A percentile compares a stretch with the other conserved stretches of the same genome.
Evolutionary conservation across 352 stramenopile genomes (phyloP).

Genomic region (Phytophthora idaei): DNA sequence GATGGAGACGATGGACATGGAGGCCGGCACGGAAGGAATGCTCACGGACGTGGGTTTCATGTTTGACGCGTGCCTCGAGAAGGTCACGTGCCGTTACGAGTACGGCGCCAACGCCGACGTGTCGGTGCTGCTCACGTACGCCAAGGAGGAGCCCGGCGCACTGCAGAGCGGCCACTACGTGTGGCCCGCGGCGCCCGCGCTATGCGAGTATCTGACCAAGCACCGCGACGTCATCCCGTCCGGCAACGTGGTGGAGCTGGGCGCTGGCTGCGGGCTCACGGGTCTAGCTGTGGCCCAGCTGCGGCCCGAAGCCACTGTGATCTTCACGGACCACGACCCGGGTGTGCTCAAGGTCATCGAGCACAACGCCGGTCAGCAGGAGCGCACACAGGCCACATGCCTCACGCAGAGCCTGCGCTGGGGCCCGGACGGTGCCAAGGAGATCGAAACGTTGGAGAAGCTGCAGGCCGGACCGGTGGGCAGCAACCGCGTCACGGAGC

Average conservation of each 20-base stretch:
- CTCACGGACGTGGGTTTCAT: slow-evolving; percentile 70
- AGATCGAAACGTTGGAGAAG: slow-evolving; percentile 57
- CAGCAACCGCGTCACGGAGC: slow-evolving; percentile 31
- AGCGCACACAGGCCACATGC: slow-evolving; percentile 56
- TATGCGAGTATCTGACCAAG: slow-evolving; percentile 67
- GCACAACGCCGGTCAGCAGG: slow-evolving; percentile 69
- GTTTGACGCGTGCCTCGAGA: slow-evolving; percentile 70
- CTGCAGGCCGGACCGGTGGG: slow-evolving; percentile 19
- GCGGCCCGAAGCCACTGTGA: slow-evolving; percentile 57
- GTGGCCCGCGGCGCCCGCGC: slow-evolving; percentile 65
- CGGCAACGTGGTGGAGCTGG: slow-evolving; percentile 71
- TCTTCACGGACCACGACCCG: slow-evolving; percentile 84
- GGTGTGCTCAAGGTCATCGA: slow-evolving; percentile 85
- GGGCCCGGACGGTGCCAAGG: slow-evolving; percentile 59
- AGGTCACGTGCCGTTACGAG: slow-evolving; percentile 66
- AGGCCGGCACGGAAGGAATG: slow-evolving; percentile 45
- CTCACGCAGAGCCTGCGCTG: slow-evolving; percentile 69
- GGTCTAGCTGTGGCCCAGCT: slow-evolving; percentile 71
- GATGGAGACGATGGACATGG: slow-evolving; percentile 39
- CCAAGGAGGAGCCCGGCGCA: slow-evolving; percentile 61
- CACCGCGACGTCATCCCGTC: slow-evolving; percentile 53
- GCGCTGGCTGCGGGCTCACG: slow-evolving; percentile 68
- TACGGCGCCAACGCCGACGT: slow-evolving; percentile 59
- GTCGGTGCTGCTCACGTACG: slow-evolving; percentile 74
- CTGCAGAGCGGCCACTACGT: slow-evolving; percentile 72